Evolutionary conservation across 345 rosid genomes (phyloP), one percentile per base, ranked within the genome.

Genomic region (Dipteronia sinensis): DNA sequence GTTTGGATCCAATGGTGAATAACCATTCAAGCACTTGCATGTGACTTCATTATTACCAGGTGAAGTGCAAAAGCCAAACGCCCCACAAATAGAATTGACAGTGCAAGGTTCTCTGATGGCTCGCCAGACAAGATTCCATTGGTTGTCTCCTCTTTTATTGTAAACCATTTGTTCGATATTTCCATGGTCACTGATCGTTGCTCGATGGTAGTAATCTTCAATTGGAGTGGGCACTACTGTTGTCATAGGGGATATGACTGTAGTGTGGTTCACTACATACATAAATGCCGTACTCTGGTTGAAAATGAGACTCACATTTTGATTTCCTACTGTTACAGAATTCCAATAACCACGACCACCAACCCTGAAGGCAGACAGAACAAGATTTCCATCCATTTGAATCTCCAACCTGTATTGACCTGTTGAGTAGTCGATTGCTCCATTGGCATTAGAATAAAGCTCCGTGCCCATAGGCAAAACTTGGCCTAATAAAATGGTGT

Each of bases 311-410:
- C 82, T 71, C 47, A 75, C 79, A 63, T 42, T 75, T 47, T 29
- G 44, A 10, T 72, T 29, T 16, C 69, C 82, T 1, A 2, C 10
- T 0, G 82, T 78, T 29, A 0, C 3, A 40, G 86, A 71, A 49
- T 15, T 40, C 79, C 82, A 83, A 38, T 77, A 83, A 62, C 84
- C 82, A 71, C 78, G 80, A 83, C 76, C 86, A 67, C 84, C 82
- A 31, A 62, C 61, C 73, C 64, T 71, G 71, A 75, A 78, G 8
- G 84, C 86, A 29, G 82, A 78, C 69, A 80, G 20, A 31, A 81
- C 82, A 56, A 81, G 56, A 47, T 84, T 81, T 10, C 86, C 82
- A 72, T 84, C 86, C n/a, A 2, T 0, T 55, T 84, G 84, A 71
- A 84, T 19, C 84, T 78, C 82, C 55, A 84, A 55, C 84, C 22